Evolutionary conservation across 306 rosid species (phyloP).

Genomic region (Begonia peltatifolia): DNA sequence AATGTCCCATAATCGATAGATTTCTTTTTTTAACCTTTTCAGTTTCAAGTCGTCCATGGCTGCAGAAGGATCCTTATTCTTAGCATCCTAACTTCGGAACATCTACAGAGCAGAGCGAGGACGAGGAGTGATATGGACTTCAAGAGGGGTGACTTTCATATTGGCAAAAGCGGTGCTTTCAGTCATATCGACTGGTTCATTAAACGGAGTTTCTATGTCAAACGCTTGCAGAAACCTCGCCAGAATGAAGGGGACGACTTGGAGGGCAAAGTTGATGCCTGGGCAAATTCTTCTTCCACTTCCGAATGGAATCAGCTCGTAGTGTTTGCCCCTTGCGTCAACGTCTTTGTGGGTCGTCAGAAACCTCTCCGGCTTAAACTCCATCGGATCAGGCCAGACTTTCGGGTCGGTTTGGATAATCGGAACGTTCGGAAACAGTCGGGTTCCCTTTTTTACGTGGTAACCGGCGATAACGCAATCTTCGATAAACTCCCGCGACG

Average conservation of each 20-base stretch:
- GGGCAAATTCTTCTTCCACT: slow-evolving; percentile 28
- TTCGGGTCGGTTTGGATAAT: slow-evolving; percentile 21
- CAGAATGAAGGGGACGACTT: slow-evolving; percentile 9
- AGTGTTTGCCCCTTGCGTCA: slow-evolving; percentile 14
- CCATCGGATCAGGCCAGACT: slow-evolving; percentile 18
- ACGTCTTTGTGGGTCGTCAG: not conserved
- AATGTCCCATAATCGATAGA: no score
- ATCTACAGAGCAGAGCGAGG: not conserved
- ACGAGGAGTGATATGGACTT: slow-evolving; percentile 12
- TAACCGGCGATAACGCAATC: slow-evolving; percentile 18
- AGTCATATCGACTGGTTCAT: slow-evolving; percentile 15
- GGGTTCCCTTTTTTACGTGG: slow-evolving; percentile 10
- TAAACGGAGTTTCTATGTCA: not conserved
- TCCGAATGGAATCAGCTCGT: slow-evolving; percentile 19
- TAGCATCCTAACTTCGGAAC: no score
- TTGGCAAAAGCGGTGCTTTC: slow-evolving; percentile 16
- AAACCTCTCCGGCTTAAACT: slow-evolving; percentile 18
- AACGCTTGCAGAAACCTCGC: slow-evolving; percentile 20
- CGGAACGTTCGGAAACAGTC: slow-evolving; percentile 8
- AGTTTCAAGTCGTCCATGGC: no score
- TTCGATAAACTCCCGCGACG: slow-evolving; percentile 10
- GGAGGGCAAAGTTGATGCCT: slow-evolving; percentile 11
- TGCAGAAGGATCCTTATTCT: no score
- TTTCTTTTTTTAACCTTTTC: no score
- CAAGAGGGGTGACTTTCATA: slow-evolving; percentile 9